Conservation (phyloP, 192 early-diverging fungal genomes). For the Linnemannia exigua region DNA sequence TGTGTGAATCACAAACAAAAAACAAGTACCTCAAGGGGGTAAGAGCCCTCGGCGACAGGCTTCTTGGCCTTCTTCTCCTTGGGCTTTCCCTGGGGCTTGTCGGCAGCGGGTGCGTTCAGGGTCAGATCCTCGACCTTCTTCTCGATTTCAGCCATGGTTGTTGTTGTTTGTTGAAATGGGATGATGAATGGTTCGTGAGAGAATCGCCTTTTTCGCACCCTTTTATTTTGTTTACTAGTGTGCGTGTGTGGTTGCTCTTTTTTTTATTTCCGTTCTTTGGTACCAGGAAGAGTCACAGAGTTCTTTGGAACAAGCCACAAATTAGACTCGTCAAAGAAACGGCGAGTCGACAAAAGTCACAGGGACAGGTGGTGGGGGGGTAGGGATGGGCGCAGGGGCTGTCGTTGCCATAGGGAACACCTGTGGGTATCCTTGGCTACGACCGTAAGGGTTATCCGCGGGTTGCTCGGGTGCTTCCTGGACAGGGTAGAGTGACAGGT, state of each 20-base stretch:
- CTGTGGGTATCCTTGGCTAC: constrained; percentile 1
- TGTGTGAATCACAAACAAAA: neutral
- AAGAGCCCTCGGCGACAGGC: constrained; percentile 49
- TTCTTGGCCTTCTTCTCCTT: constrained; percentile 65
- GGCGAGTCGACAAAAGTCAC: neutral
- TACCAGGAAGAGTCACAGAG: constrained; percentile 11
- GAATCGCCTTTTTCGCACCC: neutral
- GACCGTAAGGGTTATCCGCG: neutral
- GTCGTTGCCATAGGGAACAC: neutral
- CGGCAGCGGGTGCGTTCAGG: constrained; percentile 38
- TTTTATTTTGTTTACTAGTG: constrained; percentile 1
- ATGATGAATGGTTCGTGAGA: constrained; percentile 24
- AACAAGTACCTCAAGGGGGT: constrained; percentile 58
- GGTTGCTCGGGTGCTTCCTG: neutral
- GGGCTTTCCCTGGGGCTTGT: constrained; percentile 60
- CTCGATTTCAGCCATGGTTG: constrained; percentile 57
- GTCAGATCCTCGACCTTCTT: constrained; percentile 56
- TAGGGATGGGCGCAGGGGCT: neutral
- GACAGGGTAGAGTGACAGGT: neutral
- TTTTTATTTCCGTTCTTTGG: constrained; percentile 8
- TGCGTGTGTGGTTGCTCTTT: neutral
- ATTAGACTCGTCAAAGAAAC: neutral
- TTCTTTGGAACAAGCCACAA: constrained; percentile 11
- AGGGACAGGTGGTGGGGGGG: neutral
- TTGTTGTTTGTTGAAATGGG: constrained; percentile 4